Conservation (phyloP, 2,329 filamentous ascomycete genomes). For the Parastagonospora avenae region DNA sequence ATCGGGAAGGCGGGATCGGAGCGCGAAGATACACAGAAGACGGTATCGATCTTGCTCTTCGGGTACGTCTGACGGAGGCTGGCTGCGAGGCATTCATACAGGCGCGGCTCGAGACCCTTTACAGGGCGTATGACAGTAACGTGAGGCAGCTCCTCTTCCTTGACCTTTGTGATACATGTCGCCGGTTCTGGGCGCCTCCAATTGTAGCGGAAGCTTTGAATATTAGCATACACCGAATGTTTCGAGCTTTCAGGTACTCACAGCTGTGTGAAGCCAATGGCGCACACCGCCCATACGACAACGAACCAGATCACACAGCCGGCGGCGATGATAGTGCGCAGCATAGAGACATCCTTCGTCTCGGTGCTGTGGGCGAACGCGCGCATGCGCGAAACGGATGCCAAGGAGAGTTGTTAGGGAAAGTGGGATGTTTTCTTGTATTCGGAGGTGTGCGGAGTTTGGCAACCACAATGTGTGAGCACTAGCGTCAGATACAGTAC, state of each 20-base stretch:
- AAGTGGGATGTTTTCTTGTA: conserved; percentile 16
- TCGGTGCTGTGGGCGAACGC: conserved; percentile 25
- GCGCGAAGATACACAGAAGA: conserved; percentile 78
- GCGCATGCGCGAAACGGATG: conserved; percentile 40
- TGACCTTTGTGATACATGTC: conserved; percentile 44
- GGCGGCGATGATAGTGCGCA: conserved; percentile 47
- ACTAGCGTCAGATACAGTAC: neutral
- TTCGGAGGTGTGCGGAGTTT: conserved; percentile 27
- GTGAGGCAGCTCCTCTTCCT: conserved; percentile 66
- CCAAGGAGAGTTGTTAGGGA: conserved; percentile 8
- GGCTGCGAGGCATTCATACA: conserved; percentile 91
- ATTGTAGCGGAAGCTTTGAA: conserved; percentile 60
- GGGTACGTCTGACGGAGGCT: conserved; percentile 86
- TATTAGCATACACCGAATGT: conserved; percentile 13
- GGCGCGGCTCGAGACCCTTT: conserved; percentile 85
- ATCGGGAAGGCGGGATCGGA: conserved; percentile 78
- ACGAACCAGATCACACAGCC: conserved; percentile 63
- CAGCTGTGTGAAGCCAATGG: conserved; percentile 65
- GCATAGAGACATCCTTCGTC: conserved; percentile 39
- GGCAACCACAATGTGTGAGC: conserved; percentile 4
- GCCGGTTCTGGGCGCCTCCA: conserved; percentile 53
- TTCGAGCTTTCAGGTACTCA: conserved; percentile 40
- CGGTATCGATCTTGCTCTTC: conserved; percentile 72
- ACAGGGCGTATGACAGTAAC: conserved; percentile 92
- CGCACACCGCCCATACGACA: conserved; percentile 60